Evolutionary conservation across 2,329 filamentous ascomycete genomes (phyloP).

Genomic region (Coleophoma eucalyptorum): DNA sequence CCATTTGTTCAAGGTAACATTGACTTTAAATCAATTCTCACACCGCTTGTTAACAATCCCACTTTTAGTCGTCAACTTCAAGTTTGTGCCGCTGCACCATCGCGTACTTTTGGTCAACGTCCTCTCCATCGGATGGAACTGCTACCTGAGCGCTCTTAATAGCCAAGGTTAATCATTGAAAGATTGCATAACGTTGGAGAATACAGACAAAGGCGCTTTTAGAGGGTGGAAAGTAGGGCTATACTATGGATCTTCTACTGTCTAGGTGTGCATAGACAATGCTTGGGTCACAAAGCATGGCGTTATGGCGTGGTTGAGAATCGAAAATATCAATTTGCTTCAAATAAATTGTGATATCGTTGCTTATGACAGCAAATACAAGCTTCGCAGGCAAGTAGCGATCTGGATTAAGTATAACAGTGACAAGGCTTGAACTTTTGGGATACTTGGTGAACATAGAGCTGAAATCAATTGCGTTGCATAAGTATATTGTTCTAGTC

Average conservation of each 20-base stretch:
- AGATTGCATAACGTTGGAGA: background rate
- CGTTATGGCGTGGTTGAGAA: background rate
- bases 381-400: background rate
- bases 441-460: no score
- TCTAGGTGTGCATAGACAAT: background rate
- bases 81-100: slow-evolving; percentile 64
- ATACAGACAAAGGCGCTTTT: no score
- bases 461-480: no score
- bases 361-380: background rate
- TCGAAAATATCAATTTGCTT: background rate
- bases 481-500: no score
- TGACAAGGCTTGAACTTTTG: no score
- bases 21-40: no score
- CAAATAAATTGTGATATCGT: background rate
- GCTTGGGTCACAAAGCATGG: background rate
- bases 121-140: slow-evolving; percentile 54
- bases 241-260: no score
- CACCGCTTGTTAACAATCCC: background rate
- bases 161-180: slow-evolving; percentile 5
- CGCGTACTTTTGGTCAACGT: slow-evolving; percentile 69
- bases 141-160: slow-evolving; percentile 33
- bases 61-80: slow-evolving; percentile 56
- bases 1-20: slow-evolving; percentile 55
- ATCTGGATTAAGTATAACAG: no score
- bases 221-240: no score